phyloP scores from a whole-genome alignment of 305 asterid species.

The Fraxinus latifolia region DNA sequence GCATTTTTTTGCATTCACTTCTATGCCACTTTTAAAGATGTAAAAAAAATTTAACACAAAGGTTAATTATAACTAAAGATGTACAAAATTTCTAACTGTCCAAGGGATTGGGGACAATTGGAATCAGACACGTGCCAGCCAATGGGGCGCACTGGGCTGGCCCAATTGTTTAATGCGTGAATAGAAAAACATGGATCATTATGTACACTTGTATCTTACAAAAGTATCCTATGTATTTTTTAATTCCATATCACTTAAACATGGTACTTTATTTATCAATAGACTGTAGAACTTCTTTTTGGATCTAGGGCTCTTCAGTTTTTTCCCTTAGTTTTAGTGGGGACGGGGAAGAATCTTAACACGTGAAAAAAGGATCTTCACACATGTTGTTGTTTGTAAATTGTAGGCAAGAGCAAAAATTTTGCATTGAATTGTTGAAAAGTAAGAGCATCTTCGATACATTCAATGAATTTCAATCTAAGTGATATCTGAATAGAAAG shows the following conservation, averaged over 20 bases:
- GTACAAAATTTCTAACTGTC: neutral
- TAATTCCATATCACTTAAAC: neutral
- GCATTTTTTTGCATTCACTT: neutral
- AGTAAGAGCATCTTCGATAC: neutral
- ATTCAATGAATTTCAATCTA: neutral
- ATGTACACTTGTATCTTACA: neutral
- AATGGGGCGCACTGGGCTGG: neutral
- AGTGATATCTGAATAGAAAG: neutral
- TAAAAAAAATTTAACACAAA: neutral
- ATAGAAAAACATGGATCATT: neutral
- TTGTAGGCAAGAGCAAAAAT: neutral
- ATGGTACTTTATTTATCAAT: neutral
- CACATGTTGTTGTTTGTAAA: neutral
- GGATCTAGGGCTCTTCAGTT: neutral
- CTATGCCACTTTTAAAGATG: neutral
- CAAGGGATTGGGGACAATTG: neutral
- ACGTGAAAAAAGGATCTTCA: neutral
- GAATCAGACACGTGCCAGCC: neutral
- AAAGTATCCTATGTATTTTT: neutral
- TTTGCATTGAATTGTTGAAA: neutral
- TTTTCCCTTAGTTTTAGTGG: neutral
- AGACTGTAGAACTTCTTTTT: neutral
- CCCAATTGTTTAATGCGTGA: neutral
- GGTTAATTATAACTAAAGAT: neutral
- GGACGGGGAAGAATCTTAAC: neutral